Evolutionary conservation across 345 rosid species (phyloP).

Genomic region (Orychophragmus violaceus): DNA sequence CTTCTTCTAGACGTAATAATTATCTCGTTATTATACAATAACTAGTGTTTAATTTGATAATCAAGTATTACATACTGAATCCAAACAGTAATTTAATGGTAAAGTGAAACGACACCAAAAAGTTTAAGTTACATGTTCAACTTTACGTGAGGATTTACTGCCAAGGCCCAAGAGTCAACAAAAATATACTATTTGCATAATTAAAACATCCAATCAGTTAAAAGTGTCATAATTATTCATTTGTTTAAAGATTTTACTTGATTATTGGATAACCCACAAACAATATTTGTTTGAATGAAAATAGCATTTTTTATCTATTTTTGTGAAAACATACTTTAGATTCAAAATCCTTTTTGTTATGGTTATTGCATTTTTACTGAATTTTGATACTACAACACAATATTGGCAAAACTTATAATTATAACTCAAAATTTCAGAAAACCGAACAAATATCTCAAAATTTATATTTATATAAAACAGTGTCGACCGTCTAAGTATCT

Average conservation of each 20-base stretch:
- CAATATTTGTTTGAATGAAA: not conserved
- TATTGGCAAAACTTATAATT: not conserved
- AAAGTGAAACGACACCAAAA: constrained; percentile 15
- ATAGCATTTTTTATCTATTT: not conserved
- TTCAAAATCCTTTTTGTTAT: not conserved
- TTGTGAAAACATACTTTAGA: not conserved
- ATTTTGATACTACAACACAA: not conserved
- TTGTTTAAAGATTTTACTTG: not conserved
- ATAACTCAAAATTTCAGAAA: not conserved
- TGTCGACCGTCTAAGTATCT: constrained; percentile 23
- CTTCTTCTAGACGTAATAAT: constrained; percentile 15
- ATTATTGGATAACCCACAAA: not conserved
- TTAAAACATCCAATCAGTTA: constrained; percentile 1
- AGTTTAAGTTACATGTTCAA: constrained; percentile 21
- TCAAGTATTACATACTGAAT: too few species aligned
- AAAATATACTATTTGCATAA: not conserved
- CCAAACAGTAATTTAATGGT: constrained; percentile 9
- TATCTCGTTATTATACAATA: constrained; percentile 8
- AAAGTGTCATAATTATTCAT: not conserved
- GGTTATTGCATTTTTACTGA: not conserved
- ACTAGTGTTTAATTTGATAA: too few species aligned
- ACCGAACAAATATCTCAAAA: not conserved
- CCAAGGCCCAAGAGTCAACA: constrained; percentile 7
- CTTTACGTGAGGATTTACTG: constrained; percentile 24
- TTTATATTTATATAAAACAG: not conserved